Conservation (phyloP, 2,329 filamentous ascomycete genomes). For the Penicillium sp. region DNA sequence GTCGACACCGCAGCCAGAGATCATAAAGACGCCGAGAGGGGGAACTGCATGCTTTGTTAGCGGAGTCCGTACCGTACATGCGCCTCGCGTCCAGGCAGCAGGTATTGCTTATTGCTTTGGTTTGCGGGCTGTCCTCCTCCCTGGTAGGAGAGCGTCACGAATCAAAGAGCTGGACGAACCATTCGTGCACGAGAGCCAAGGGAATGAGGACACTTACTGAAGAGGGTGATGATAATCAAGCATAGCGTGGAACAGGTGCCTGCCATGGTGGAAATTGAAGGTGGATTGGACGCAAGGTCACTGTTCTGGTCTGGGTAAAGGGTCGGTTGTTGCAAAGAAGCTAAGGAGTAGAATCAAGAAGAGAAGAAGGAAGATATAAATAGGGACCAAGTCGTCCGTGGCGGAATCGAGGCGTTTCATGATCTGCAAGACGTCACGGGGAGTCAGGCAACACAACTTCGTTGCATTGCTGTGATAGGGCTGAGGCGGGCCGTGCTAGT, state of each 20-base stretch:
- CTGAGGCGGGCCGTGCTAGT: constrained; percentile 8
- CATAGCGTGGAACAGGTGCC: constrained; percentile 39
- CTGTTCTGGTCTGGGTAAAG: constrained; percentile 4
- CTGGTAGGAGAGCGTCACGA: not conserved
- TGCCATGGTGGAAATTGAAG: constrained; percentile 26
- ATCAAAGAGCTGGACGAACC: not conserved
- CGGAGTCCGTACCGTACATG: not conserved
- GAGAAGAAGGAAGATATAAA: constrained; percentile 23
- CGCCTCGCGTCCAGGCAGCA: constrained; percentile 1
- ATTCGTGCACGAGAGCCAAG: not conserved
- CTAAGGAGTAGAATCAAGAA: constrained; percentile 17
- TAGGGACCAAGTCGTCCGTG: constrained; percentile 25
- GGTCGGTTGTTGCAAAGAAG: constrained; percentile 21
- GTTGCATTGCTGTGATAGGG: constrained; percentile 6
- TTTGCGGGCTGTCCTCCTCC: not conserved
- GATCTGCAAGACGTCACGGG: constrained; percentile 14
- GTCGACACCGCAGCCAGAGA: constrained; percentile 65
- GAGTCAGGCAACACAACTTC: not conserved
- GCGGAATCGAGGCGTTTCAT: constrained; percentile 27
- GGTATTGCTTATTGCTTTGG: not conserved
- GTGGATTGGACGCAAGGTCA: not conserved
- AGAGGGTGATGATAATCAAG: constrained; percentile 47
- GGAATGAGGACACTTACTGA: constrained; percentile 36
- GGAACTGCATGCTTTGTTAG: constrained; percentile 52
- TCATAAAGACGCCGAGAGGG: constrained; percentile 61